Percentiles rank a stretch among this genome's conserved stretches.
phyloP scores from a whole-genome alignment of 1,284 basidiomycete genomes.

The Anthracocystis walkeri region DNA sequence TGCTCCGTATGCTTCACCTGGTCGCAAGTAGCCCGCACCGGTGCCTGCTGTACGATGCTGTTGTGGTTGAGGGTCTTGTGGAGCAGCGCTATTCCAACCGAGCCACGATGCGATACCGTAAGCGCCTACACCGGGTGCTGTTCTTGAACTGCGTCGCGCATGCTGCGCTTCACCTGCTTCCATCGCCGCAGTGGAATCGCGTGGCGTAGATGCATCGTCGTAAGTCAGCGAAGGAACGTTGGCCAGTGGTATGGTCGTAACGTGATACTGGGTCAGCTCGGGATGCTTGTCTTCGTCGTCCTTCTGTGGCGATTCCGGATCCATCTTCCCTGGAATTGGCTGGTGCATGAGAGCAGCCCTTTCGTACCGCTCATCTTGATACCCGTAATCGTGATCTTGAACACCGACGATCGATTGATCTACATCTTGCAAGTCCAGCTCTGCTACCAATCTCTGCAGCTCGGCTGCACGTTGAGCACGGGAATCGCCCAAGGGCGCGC shows the following conservation, averaged over 20 bases:
- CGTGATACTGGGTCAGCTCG: constrained; percentile 43
- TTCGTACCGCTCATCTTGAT: constrained; percentile 38
- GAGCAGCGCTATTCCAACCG: constrained; percentile 21
- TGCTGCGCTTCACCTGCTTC: constrained; percentile 15
- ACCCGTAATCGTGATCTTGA: constrained; percentile 22
- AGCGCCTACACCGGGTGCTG: constrained; percentile 27
- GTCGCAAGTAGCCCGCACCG: constrained; percentile 7
- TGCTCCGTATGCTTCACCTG: constrained; percentile 6
- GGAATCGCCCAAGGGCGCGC: constrained; percentile 8
- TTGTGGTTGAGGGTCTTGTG: not conserved
- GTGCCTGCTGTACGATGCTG: not conserved
- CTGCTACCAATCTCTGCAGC: constrained; percentile 35
- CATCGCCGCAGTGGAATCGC: constrained; percentile 13
- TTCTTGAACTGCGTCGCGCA: not conserved
- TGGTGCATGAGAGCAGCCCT: constrained; percentile 15
- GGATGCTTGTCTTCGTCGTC: constrained; percentile 28
- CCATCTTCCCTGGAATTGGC: not conserved
- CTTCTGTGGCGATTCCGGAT: not conserved
- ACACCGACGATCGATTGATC: constrained; percentile 14
- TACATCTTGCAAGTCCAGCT: constrained; percentile 42
- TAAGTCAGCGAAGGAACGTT: constrained; percentile 40
- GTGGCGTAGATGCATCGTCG: constrained; percentile 4
- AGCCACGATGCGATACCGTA: constrained; percentile 41
- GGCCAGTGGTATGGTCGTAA: constrained; percentile 26
- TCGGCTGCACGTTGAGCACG: constrained; percentile 25